These are phyloP conservation scores for Botryotinia narcissicola DNA, from an alignment of 2,329 filamentous ascomycete species.

Conservation along the genomic window DNA sequence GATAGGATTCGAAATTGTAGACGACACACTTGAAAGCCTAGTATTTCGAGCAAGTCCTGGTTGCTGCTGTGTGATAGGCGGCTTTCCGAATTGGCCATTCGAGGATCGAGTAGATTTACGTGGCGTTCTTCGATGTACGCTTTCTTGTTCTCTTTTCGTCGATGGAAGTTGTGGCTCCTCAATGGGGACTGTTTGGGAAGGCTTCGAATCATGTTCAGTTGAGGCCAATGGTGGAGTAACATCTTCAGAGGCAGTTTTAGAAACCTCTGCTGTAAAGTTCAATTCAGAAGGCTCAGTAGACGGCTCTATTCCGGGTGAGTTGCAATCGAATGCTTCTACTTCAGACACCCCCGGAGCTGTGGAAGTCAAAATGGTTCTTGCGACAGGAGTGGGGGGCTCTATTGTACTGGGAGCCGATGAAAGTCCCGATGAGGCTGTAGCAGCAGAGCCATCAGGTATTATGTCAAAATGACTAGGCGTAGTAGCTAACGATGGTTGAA, in stretches of 20 bases:
- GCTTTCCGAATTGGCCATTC: neutral
- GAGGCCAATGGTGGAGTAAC: neutral
- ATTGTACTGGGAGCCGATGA: slow-evolving; percentile 13
- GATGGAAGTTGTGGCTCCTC: neutral
- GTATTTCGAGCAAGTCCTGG: neutral
- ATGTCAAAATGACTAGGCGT: neutral
- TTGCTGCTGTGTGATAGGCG: neutral
- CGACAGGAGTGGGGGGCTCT: slow-evolving; percentile 6
- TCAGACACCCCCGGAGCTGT: neutral
- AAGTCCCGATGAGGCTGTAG: slow-evolving; percentile 4
- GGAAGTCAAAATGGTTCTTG: neutral
- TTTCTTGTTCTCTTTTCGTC: neutral
- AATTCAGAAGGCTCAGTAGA: neutral
- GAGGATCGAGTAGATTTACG: slow-evolving; percentile 16
- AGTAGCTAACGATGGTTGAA: neutral
- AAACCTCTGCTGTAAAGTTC: neutral
- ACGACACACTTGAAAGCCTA: neutral
- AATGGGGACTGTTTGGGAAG: neutral
- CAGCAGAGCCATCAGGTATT: neutral
- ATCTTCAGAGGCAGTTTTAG: neutral
- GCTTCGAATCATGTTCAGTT: neutral
- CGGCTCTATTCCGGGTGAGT: neutral
- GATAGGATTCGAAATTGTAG: neutral
- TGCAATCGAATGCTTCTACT: neutral
- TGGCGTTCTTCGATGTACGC: neutral